A percentile compares a stretch with the other conserved stretches of the same genome.
Evolutionary conservation across 2,329 filamentous ascomycete genomes (phyloP).

Genomic region (Atkinsonella hypoxylon): DNA sequence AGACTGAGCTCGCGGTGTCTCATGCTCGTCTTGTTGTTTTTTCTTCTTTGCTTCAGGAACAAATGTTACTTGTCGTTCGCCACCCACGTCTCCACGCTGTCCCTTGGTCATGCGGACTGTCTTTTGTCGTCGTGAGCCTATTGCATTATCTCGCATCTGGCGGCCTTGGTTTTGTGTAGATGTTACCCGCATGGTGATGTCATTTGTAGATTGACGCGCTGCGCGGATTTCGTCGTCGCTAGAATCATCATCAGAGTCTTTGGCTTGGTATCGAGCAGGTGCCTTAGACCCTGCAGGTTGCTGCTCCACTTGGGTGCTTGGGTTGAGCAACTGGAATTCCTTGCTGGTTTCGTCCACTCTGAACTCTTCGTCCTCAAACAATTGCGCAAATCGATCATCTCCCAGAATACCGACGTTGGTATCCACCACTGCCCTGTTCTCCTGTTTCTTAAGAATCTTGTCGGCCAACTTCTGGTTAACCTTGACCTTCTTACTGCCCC

Average conservation of each 20-base stretch:
- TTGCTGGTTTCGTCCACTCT: constrained; percentile 77
- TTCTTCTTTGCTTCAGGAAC: constrained; percentile 47
- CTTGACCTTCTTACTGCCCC: constrained; percentile 94
- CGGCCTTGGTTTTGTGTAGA: constrained; percentile 51
- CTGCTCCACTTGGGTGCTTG: constrained; percentile 52
- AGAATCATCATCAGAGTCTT: constrained; percentile 32
- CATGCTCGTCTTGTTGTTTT: constrained; percentile 26
- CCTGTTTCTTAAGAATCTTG: constrained; percentile 55
- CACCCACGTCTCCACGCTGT: constrained; percentile 38
- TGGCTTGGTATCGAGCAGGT: constrained; percentile 24
- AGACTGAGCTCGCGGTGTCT: constrained; percentile 20
- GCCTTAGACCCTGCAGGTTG: constrained; percentile 23
- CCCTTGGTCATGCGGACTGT: constrained; percentile 32
- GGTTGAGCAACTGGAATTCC: constrained; percentile 83
- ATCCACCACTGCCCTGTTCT: constrained; percentile 46
- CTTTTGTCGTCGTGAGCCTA: constrained; percentile 45
- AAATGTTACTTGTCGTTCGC: constrained; percentile 62
- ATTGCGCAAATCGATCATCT: constrained; percentile 73
- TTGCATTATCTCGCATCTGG: constrained; percentile 40
- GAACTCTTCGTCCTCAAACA: constrained; percentile 93
- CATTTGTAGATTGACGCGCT: constrained; percentile 20
- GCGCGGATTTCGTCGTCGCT: constrained; percentile 25
- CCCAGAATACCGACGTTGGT: constrained; percentile 56
- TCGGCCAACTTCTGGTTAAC: constrained; percentile 79
- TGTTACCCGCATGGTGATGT: constrained; percentile 53